A percentile compares a stretch with the other conserved stretches of the same genome.
Evolutionary conservation across 371 early-diverging fungal genomes (phyloP).

Genomic region (Lichtheimia corymbifera): DNA sequence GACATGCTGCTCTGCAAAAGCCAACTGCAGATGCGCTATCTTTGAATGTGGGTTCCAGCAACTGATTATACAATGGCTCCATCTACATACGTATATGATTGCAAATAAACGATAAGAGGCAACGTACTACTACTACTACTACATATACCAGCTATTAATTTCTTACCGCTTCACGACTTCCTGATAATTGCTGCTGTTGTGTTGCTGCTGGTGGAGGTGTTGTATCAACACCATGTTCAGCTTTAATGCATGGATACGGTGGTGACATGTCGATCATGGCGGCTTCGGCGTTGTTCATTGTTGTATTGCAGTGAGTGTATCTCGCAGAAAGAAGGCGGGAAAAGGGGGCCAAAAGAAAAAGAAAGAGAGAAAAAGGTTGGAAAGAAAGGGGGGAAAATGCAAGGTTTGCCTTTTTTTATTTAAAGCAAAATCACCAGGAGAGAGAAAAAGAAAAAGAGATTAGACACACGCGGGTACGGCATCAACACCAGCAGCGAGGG

Average conservation of each 20-base stretch:
- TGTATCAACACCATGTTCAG: not conserved
- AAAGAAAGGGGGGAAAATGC: not conserved
- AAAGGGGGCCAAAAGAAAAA: not conserved
- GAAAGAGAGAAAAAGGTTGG: not conserved
- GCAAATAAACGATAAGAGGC: not conserved
- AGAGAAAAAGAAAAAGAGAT: conserved; percentile 3
- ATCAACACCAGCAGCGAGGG: no score
- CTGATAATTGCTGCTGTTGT: not conserved
- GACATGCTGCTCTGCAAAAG: conserved; percentile 32
- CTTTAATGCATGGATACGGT: not conserved
- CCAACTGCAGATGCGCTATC: conserved; percentile 39
- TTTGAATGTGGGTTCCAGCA: conserved; percentile 31
- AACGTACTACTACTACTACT: no score
- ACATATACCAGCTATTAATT: not conserved
- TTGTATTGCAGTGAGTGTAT: not conserved
- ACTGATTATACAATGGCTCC: conserved; percentile 33
- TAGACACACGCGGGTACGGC: not conserved
- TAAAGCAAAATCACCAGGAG: conserved; percentile 3
- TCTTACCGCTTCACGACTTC: conserved; percentile 10
- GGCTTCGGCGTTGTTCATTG: conserved; percentile 1
- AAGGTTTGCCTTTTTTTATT: conserved; percentile 1
- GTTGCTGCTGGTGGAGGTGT: not conserved
- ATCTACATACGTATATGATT: conserved; percentile 18
- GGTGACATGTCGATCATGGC: conserved; percentile 1
- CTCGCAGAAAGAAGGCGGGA: not conserved